phyloP scores from a whole-genome alignment of 1,284 basidiomycete genomes.

The Rhodotorula sp. region DNA sequence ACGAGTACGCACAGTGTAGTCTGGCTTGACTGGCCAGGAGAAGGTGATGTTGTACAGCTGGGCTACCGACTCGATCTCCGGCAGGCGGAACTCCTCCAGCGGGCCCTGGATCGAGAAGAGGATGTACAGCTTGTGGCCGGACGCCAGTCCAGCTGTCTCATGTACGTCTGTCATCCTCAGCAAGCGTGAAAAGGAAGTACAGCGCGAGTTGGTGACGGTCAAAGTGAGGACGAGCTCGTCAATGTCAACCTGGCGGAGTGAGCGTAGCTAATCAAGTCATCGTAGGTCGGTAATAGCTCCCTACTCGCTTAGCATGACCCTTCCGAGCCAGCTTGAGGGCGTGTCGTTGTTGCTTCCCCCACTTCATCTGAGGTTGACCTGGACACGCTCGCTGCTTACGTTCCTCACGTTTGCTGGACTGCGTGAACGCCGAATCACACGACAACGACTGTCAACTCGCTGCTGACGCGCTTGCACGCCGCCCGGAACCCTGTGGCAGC shows the following conservation, averaged over 20 bases:
- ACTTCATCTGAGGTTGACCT: background rate
- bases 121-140: conserved; percentile 23
- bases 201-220: background rate
- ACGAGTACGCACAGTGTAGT: conserved; percentile 5
- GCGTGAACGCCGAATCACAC: too few species aligned
- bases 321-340: background rate
- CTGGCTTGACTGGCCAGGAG: conserved; percentile 19
- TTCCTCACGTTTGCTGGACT: too few species aligned
- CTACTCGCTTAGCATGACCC: too few species aligned
- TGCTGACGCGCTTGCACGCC: too few species aligned
- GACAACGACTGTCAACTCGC: too few species aligned
- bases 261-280: too few species aligned
- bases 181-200: background rate
- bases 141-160: background rate
- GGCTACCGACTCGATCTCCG: conserved; percentile 40
- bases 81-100: conserved; percentile 39
- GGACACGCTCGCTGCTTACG: too few species aligned
- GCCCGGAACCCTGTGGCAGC: too few species aligned
- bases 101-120: conserved; percentile 33
- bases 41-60: conserved; percentile 24
- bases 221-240: conserved; percentile 6
- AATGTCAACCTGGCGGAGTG: background rate
- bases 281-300: too few species aligned
- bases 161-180: background rate
- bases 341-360: background rate